Conservation (phyloP, 352 stramenopile genomes). For the Phytophthora ramorum region DNA sequence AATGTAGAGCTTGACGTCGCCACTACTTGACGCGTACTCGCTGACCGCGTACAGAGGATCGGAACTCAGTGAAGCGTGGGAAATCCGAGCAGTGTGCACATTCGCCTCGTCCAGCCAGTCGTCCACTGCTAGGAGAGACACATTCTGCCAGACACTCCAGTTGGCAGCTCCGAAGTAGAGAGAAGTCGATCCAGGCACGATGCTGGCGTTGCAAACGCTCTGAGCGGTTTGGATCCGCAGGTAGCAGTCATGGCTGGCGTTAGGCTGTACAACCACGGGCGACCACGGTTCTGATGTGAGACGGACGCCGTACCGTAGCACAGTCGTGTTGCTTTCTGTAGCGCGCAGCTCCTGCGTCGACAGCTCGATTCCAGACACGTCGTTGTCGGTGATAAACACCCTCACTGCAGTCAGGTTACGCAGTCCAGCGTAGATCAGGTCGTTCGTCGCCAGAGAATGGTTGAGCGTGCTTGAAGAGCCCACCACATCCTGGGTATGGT, state of each 20-base stretch:
- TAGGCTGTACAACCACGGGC: constrained; percentile 54
- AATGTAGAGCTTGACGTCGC: constrained; percentile 51
- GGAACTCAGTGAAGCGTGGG: constrained; percentile 50
- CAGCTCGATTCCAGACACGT: constrained; percentile 64
- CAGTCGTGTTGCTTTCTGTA: constrained; percentile 46
- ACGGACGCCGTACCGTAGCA: constrained; percentile 55
- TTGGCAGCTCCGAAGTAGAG: constrained; percentile 68
- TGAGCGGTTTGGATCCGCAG: constrained; percentile 34
- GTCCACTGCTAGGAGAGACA: constrained; percentile 65
- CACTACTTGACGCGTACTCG: constrained; percentile 38
- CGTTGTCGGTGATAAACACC: constrained; percentile 69
- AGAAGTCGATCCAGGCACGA: constrained; percentile 37
- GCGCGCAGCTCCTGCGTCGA: constrained; percentile 47
- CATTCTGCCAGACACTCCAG: constrained; percentile 71
- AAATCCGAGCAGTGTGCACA: constrained; percentile 59
- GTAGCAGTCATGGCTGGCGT: constrained; percentile 64
- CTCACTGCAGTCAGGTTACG: constrained; percentile 49
- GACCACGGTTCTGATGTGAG: constrained; percentile 75
- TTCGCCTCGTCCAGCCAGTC: constrained; percentile 64
- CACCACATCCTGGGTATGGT: constrained; percentile 56
- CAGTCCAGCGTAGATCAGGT: constrained; percentile 68
- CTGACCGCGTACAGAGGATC: constrained; percentile 54
- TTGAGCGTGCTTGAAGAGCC: constrained; percentile 59
- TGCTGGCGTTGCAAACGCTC: constrained; percentile 64
- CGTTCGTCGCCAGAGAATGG: constrained; percentile 66